Evolutionary conservation across 768 basidiomycete species (phyloP).

Genomic region (Tylopilus intermedius): DNA sequence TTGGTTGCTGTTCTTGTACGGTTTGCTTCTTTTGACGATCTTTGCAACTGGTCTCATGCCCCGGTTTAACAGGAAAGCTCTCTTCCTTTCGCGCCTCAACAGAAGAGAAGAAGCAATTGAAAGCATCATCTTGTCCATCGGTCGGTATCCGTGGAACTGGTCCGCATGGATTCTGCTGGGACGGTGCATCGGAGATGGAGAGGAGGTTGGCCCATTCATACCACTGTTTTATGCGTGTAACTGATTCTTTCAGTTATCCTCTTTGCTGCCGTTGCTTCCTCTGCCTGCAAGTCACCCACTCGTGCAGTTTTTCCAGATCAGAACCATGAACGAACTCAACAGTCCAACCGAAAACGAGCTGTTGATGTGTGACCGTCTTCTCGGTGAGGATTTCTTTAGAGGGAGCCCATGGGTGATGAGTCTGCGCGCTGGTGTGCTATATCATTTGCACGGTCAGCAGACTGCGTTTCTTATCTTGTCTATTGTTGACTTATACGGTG

Average conservation of each 20-base stretch:
- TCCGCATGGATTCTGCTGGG: conserved; percentile 83
- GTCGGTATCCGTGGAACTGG: conserved; percentile 89
- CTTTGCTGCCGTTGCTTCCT: conserved; percentile 42
- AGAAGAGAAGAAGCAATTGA: conserved; percentile 86
- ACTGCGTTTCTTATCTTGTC: neutral
- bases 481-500: conserved; percentile 5
- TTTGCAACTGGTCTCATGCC: neutral
- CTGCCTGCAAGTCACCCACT: conserved; percentile 50
- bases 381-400: conserved; percentile 70
- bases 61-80: conserved; percentile 57
- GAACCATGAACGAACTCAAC: conserved; percentile 84
- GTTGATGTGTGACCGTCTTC: conserved; percentile 71
- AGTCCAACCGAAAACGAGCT: conserved; percentile 85
- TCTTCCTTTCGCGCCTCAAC: conserved; percentile 75
- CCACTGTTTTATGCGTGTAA: neutral
- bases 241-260: conserved; percentile 36
- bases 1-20: conserved; percentile 78
- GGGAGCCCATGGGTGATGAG: conserved; percentile 83
- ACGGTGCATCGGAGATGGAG: conserved; percentile 72
- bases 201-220: conserved; percentile 57
- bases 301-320: conserved; percentile 76
- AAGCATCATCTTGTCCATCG: conserved; percentile 67
- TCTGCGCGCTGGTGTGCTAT: conserved; percentile 78
- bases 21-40: neutral
- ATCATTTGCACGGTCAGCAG: conserved; percentile 80